Evolutionary conservation across 768 basidiomycete genomes (phyloP), one percentile per base, ranked within the genome.

Genomic region (Boletus speciosus): DNA sequence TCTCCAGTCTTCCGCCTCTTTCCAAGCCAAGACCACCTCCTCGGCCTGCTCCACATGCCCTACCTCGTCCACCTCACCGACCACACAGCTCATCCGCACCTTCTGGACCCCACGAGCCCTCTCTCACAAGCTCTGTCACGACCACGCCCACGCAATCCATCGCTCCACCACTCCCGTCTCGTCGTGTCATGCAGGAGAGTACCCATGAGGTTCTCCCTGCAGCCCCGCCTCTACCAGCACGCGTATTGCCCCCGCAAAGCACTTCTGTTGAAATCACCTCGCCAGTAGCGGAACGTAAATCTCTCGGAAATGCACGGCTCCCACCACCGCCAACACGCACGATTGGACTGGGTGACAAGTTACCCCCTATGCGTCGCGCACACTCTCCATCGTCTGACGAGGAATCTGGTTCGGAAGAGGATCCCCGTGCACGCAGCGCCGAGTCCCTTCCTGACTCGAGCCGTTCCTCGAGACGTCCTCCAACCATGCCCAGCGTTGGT

Each of bases 291-390:
- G 70, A 67, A 49, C 71, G 72, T 21, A 70, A 65, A 59, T 37
- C 54, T 27, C 31, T 62, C 9, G 63, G 64, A n/a, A 25, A 61
- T 67, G 40, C 67, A 35, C 78, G 70, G 54, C 78, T 85, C 23
- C 86, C 81, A 0, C 90, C 90, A 0, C 90, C 90, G 0, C 90
- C 90, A 0, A 87, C 83, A 0, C 85, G 90, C 6, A 85, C 75
- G 0, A 90, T 90, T 42, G 86, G 73, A 1, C 73, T 79, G 0
- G 85, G 86, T 1, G 85, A 85, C 59, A 88, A 82, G 60, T 76
- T 90, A 15, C 88, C 90, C 6, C 80, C 85, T 3, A 66, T 81
- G 25, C 79, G 85, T 27, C 78, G 77, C 5, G 69, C 78, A 1
- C 62, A 65, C 2, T 69, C 76, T 0, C 75, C 77, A 48, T 62